Evolutionary conservation across 306 rosid species (phyloP).

Genomic region (Cucurbita maxima): DNA sequence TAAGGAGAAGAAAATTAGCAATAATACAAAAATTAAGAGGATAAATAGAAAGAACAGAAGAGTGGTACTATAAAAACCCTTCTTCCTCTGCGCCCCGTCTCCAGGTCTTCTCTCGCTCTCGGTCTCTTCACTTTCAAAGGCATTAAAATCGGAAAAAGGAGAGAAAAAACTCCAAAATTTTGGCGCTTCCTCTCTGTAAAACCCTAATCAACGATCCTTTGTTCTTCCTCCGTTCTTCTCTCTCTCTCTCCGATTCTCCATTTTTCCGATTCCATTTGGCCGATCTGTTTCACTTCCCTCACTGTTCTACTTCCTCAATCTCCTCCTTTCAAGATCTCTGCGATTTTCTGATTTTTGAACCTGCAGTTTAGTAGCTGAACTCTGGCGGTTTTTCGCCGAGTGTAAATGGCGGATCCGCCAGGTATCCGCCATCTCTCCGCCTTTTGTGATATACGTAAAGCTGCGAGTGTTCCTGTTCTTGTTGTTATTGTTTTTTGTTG

Average conservation of each 20-base stretch:
- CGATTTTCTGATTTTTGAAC: background rate
- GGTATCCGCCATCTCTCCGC: conserved; percentile 35
- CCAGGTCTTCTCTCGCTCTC: background rate
- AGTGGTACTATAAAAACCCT: background rate
- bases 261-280: conserved; percentile 11
- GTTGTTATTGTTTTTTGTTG: conserved; percentile 1
- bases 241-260: background rate
- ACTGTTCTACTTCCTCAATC: background rate
- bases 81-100: background rate
- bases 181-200: conserved; percentile 34
- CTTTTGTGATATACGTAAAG: conserved; percentile 15
- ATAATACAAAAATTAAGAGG: background rate
- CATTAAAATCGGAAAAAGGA: background rate
- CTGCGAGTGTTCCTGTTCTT: conserved; percentile 6
- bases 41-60: background rate
- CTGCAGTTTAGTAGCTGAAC: conserved; percentile 19
- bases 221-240: background rate
- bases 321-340: conserved; percentile 23
- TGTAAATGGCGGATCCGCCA: conserved; percentile 88
- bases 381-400: conserved; percentile 58
- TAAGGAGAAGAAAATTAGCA: background rate
- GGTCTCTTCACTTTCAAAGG: no score
- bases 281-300: background rate
- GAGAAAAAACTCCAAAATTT: conserved; percentile 10
- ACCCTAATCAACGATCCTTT: conserved; percentile 53